Conservation (phyloP, 176 grass and related monocot genomes). For the Oryza glaberrima region DNA sequence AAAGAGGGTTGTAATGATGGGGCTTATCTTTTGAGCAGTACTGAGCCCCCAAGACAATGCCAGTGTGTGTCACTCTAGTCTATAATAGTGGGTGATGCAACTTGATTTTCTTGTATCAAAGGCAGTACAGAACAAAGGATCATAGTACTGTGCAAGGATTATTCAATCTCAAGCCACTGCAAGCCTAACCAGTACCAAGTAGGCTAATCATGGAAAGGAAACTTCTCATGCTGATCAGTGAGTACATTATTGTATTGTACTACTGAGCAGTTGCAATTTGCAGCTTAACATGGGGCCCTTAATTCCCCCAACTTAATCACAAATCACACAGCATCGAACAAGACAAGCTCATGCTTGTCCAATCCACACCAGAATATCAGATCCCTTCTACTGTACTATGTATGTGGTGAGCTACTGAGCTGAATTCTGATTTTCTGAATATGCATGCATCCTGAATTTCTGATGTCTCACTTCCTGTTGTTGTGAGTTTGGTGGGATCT, state of each 20-base stretch:
- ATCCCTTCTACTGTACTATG: constrained; percentile 7
- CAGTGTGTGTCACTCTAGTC: not conserved
- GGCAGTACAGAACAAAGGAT: not conserved
- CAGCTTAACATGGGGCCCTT: not conserved
- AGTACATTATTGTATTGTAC: not conserved
- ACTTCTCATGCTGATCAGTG: constrained; percentile 9
- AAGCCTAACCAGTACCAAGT: constrained; percentile 1
- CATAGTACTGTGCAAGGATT: constrained; percentile 21
- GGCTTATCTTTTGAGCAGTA: not conserved
- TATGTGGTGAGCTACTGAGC: not conserved
- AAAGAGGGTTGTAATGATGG: not conserved
- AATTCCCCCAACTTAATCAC: constrained; percentile 5
- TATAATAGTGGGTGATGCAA: not conserved
- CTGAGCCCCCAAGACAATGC: not conserved
- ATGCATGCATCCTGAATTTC: not conserved
- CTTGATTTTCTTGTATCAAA: not conserved
- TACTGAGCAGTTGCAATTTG: constrained; percentile 17
- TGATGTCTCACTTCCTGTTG: not conserved
- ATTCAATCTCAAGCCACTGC: not conserved
- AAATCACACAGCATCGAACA: constrained; percentile 4
- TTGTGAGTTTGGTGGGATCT: not conserved
- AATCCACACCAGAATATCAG: not conserved
- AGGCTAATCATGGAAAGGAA: constrained; percentile 9
- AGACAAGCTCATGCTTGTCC: not conserved
- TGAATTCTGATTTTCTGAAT: not conserved